Conservation (phyloP, 257 asterid genomes). For the Solanum peruvianum region DNA sequence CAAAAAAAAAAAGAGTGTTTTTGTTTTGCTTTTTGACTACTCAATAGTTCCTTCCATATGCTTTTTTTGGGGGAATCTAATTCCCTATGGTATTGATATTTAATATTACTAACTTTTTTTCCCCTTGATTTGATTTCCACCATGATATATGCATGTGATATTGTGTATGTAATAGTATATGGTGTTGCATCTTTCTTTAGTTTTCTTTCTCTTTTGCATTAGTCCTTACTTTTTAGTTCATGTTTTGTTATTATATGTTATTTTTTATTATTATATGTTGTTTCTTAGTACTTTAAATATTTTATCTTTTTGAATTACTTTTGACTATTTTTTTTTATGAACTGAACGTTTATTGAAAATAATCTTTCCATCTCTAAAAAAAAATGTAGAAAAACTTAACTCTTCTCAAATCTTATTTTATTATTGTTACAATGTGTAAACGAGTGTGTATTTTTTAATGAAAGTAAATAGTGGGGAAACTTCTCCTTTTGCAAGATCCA, state of each 20-base stretch:
- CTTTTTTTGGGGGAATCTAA: background rate
- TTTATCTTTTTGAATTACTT: fast-evolving
- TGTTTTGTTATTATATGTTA: background rate
- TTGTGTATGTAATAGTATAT: background rate
- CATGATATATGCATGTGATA: background rate
- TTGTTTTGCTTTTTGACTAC: slow-evolving; percentile 32
- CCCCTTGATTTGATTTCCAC: background rate
- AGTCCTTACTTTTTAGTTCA: background rate
- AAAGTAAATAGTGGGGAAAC: background rate
- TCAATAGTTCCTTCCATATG: background rate
- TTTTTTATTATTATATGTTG: background rate
- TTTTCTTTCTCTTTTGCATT: too few relatives aligned
- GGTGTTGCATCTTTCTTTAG: background rate
- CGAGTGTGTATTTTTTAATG: background rate
- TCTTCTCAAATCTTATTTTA: background rate
- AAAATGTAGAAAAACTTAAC: fast-evolving
- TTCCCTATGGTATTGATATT: background rate
- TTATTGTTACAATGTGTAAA: background rate
- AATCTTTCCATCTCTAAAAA: fast-evolving
- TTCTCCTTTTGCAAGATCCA: background rate
- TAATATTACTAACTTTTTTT: background rate
- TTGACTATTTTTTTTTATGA: background rate
- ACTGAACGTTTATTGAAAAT: fast-evolving
- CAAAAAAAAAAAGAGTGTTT: background rate
- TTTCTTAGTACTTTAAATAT: background rate